Conservation (phyloP, 257 asterid genomes). For the Mentha longifolia region DNA sequence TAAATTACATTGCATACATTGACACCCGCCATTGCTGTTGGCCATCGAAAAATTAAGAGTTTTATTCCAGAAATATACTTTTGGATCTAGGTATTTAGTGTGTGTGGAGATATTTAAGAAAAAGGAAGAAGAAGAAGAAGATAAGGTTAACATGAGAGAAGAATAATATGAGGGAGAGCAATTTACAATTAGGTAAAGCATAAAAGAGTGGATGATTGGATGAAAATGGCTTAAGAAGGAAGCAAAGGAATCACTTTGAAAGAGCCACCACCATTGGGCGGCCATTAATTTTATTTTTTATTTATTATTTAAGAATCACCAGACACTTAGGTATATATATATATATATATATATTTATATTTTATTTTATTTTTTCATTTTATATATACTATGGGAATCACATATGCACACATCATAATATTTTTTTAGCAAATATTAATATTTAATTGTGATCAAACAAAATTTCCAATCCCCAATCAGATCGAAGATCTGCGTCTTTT, state of each 20-base stretch:
- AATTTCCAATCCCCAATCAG: constrained; percentile 13
- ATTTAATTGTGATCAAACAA: not conserved
- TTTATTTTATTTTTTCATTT: not conserved
- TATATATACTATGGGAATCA: constrained; percentile 26
- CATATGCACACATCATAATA: not conserved
- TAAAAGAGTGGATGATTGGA: constrained; percentile 51
- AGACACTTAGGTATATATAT: not conserved
- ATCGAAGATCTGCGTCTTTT: constrained; percentile 20
- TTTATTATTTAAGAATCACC: constrained; percentile 17
- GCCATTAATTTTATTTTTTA: constrained; percentile 33
- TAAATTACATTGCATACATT: too few species aligned
- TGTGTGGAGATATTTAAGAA: too few species aligned
- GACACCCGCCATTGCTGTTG: too few species aligned
- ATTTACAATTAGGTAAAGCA: constrained; percentile 53
- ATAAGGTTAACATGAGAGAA: constrained; percentile 18
- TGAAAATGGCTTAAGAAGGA: constrained; percentile 78
- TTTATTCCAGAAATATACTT: too few species aligned
- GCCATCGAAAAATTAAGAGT: too few species aligned
- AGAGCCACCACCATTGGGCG: constrained; percentile 54
- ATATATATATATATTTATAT: too few species aligned
- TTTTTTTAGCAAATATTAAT: not conserved
- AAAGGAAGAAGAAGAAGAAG: not conserved
- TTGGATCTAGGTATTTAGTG: too few species aligned
- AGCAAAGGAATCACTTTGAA: constrained; percentile 65
- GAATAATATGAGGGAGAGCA: constrained; percentile 40